Base-by-base conservation (phyloP, 805 yeast genomes). In the Lipomyces japonicus region DNA sequence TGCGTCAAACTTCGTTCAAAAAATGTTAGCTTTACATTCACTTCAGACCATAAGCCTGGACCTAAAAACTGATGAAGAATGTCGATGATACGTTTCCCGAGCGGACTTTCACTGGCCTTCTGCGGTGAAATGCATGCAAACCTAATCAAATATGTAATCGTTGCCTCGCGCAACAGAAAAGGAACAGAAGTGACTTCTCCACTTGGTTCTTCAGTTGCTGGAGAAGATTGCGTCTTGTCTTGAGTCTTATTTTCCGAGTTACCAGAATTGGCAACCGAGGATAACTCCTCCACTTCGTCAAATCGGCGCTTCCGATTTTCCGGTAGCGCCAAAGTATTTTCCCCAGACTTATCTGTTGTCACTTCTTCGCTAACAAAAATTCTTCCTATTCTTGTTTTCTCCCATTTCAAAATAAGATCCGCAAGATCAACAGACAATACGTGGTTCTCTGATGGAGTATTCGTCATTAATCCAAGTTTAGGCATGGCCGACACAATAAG, bases 401-500 rank as follows among this genome's bases (percentile, higher is more conserved):
- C 97, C 98, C 98, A 93, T 41, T 78, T 78, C 52, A 89, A 71
- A 47, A 93, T 80, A 52, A 91, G 68, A 50, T 88, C 95, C 0
- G 96, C 95, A 49, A 93, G 69, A 57, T 91, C 97, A 51, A 91
- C 85, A 0, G 96, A 96, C 53, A 91, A 69, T 0, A 79, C 74
- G 64, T 89, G 97, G 59, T 84, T 86, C 55, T 91, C 96, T 4
- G 51, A 31, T 5, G 63, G 57, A 0, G 87, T 82, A 59, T 83
- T 86, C 3, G 89, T 81, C 61, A 82, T 71, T 42, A 87, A 80
- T 0, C 95, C 85, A 45, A 93, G 71, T 62, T 89, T 88, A 14
- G 95, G 95, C 89, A 93, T 86, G 1, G 95, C 95, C 2, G 90
- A 80, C 45, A 93, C 86, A 48, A 91, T 86, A 58, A 85, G 86